Conservation (phyloP, 2,329 filamentous ascomycete genomes). For the Verticillium klebahnii region DNA sequence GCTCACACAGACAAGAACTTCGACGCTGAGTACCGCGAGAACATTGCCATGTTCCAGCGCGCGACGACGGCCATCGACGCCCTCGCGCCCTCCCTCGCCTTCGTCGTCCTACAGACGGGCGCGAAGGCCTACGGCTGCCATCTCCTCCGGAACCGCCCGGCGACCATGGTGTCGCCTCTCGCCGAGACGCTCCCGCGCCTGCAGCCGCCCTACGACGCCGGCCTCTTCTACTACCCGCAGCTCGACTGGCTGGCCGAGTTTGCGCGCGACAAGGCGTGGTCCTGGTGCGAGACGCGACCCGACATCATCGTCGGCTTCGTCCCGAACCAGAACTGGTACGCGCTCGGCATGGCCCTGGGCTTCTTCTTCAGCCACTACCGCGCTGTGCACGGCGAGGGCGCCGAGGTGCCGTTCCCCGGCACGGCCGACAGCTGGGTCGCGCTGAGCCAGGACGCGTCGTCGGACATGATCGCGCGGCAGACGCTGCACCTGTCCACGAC, state of each 20-base stretch:
- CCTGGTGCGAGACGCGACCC: constrained; percentile 32
- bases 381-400: constrained; percentile 28
- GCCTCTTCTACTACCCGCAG: constrained; percentile 34
- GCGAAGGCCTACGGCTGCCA: constrained; percentile 36
- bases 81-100: constrained; percentile 28
- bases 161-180: constrained; percentile 27
- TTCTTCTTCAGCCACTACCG: neutral
- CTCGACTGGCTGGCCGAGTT: constrained; percentile 30
- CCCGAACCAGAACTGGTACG: constrained; percentile 33
- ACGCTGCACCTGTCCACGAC: constrained; percentile 14
- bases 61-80: constrained; percentile 27
- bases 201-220: constrained; percentile 24
- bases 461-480: constrained; percentile 29
- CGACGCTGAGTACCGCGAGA: constrained; percentile 30
- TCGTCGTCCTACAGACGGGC: constrained; percentile 28
- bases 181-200: constrained; percentile 26
- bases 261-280: constrained; percentile 30
- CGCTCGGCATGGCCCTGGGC: constrained; percentile 28
- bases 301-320: constrained; percentile 35
- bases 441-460: constrained; percentile 31
- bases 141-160: constrained; percentile 30
- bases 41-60: constrained; percentile 33
- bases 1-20: constrained; percentile 26
- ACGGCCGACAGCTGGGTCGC: constrained; percentile 29
- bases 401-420: constrained; percentile 32